Base-by-base conservation (phyloP, 768 basidiomycete species). In the Arthromyces matolae region DNA sequence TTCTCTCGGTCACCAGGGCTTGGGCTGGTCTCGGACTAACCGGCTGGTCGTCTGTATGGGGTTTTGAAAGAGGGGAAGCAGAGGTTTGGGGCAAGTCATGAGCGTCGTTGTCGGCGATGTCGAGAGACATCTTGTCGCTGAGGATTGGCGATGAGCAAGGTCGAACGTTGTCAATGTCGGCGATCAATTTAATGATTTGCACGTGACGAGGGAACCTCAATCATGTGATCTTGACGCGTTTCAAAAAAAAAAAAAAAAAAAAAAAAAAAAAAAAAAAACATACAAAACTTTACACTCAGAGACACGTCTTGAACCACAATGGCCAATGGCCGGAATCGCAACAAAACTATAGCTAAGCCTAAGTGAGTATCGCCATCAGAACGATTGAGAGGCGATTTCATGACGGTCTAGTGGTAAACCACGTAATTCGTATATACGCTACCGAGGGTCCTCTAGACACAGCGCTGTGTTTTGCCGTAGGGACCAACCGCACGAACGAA, bases 101-200 rank as follows among this genome's bases (percentile, higher is more conserved):
- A 24, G 52, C 44, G 3, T 49, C 47, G 25, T 39, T 40, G 20
- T 13, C 44, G 43, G 16, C 27, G 39, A 34, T 23, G 52, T 56
- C 54, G 18, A 52, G 47, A 9, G 48, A 32, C 41, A 52, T 51
- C 34, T 54, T 51, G 48, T 56, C 59, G 54, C 49, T 50, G n/a
- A n/a, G n/a, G n/a, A n/a, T n/a, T n/a, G n/a, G n/a, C n/a, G n/a
- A n/a, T n/a, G n/a, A n/a, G n/a, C n/a, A n/a, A n/a, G n/a, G n/a
- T n/a, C n/a, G n/a, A n/a, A n/a, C n/a, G n/a, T n/a, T n/a, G 43
- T 60, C 57, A 54, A 59, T 57, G 53, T 23, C 50, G 53, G 42
- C 40, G 48, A 52, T 24, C 28, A 22, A 20, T 14, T n/a, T 27
- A 22, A n/a, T 33, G 22, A 12, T 23, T 28, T 12, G 47, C 56